Evolutionary conservation across 495 filamentous ascomycete species (phyloP).

Genomic region (Apodospora peruviana): DNA sequence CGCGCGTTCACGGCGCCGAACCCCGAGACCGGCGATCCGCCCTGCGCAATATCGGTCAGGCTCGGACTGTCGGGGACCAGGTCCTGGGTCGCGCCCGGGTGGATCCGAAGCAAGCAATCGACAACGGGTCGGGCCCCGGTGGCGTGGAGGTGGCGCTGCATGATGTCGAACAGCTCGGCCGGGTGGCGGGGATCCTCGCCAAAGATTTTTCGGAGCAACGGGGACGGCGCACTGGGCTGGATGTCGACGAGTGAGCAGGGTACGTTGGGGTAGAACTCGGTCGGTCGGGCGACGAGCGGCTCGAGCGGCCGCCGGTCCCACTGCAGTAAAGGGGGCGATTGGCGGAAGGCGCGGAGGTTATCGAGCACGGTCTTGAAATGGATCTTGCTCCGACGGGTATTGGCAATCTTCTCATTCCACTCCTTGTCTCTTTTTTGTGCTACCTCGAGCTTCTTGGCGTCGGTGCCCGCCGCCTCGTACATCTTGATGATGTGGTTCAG

Average conservation of each 20-base stretch:
- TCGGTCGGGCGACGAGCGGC: constrained; percentile 36
- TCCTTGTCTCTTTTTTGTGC: constrained; percentile 8
- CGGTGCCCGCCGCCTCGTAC: neutral
- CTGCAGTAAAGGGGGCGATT: constrained; percentile 42
- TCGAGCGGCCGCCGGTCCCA: constrained; percentile 60
- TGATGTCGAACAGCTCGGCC: constrained; percentile 28
- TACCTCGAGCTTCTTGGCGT: neutral
- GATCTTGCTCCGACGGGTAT: constrained; percentile 6
- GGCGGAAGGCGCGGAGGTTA: constrained; percentile 37
- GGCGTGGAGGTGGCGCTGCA: constrained; percentile 2
- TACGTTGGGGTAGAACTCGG: constrained; percentile 54
- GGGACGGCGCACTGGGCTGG: neutral
- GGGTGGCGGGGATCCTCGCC: neutral
- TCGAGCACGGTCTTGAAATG: constrained; percentile 34
- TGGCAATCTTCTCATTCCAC: constrained; percentile 13
- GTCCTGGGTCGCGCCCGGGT: constrained; percentile 36
- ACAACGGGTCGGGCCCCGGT: neutral
- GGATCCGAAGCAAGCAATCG: constrained; percentile 21
- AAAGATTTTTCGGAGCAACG: neutral
- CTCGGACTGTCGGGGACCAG: constrained; percentile 28
- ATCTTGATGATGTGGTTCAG: constrained; percentile 11
- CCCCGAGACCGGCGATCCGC: neutral
- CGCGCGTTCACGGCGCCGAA: neutral
- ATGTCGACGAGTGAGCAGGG: constrained; percentile 35
- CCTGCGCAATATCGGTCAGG: neutral